phyloP scores from a whole-genome alignment of 2,329 filamentous ascomycete genomes.

The Botrytis aclada region DNA sequence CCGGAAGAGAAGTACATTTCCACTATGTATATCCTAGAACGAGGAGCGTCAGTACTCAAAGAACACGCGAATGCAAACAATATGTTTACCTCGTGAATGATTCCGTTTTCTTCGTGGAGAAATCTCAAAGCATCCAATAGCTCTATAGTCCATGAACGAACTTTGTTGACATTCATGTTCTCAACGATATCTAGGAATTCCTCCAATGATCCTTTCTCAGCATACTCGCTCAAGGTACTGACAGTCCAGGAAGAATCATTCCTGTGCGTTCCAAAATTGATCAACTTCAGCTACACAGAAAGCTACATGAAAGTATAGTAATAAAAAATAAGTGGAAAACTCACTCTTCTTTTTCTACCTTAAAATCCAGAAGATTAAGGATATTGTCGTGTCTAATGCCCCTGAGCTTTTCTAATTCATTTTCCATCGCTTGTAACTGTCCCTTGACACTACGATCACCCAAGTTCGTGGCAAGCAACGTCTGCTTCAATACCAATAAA shows the following conservation, averaged over 20 bases:
- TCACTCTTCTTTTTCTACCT: slow-evolving; percentile 60
- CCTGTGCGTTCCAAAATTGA: slow-evolving; percentile 29
- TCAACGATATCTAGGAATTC: slow-evolving; percentile 80
- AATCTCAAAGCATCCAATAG: slow-evolving; percentile 85
- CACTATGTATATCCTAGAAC: slow-evolving; percentile 63
- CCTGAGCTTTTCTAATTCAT: slow-evolving; percentile 71
- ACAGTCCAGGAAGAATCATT: slow-evolving; percentile 61
- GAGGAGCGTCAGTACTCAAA: not conserved
- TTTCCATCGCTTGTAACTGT: slow-evolving; percentile 72
- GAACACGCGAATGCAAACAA: not conserved
- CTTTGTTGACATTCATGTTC: slow-evolving; percentile 67
- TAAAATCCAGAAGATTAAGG: slow-evolving; percentile 77
- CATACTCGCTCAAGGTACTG: slow-evolving; percentile 70
- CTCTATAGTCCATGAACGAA: slow-evolving; percentile 87
- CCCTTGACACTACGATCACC: slow-evolving; percentile 65
- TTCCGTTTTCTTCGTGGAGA: slow-evolving; percentile 72
- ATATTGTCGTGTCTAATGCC: slow-evolving; percentile 73
- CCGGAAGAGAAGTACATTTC: slow-evolving; percentile 75
- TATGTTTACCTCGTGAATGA: slow-evolving; percentile 64
- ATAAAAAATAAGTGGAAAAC: not conserved
- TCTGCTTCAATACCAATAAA: slow-evolving; percentile 69
- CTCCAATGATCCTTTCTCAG: slow-evolving; percentile 77
- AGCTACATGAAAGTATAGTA: not conserved
- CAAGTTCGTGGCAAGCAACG: slow-evolving; percentile 54
- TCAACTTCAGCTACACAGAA: slow-evolving; percentile 29